Evolutionary conservation across 2,329 filamentous ascomycete species (phyloP), one percentile per base, ranked within the genome.

Genomic region (Fusarium sp.): DNA sequence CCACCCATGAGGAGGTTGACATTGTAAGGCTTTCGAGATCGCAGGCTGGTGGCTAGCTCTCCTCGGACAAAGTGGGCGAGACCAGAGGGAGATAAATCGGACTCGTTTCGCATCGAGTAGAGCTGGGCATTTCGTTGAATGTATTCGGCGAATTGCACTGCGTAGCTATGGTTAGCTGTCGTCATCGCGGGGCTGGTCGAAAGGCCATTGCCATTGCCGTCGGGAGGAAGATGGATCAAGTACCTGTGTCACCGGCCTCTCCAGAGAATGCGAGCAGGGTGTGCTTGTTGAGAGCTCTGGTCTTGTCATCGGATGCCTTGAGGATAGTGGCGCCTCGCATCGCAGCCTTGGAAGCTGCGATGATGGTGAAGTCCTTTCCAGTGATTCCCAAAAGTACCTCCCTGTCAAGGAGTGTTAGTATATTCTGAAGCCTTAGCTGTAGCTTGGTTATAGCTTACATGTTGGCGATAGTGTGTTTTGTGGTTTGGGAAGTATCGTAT

Each of bases 91-190:
- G 93, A 93, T 66, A 99, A 89, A 77, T 98, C 93, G 78, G 92
- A 92, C 82, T 94, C 92, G 81, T 98, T 98, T 79, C 97, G 93
- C 94, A 98, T 99, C 74, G 93, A 94, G 85, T 99, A 99, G 79
- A 99, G 92, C 83, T 97, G 93, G 70, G 96, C 91, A 82, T 99
- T 99, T 80, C 95, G 94, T 88, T 98, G 94, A 81, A 99, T 97
- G 85, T 95, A 99, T 85, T 99, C 96, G 80, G 97, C 93, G 81
- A 99, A 99, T 90, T 99, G 95, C 69, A 98, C 94, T 97, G 79
- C 37, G n/a, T 14, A 37, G 28, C 40, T 32, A 63, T 43, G 23
- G 70, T 80, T 54, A 80, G 72, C 67, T 59, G 41, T 59, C 50
- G 53, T 55, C 57, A 59, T 54, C 46, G 59, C 47, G 50, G 60